A percentile compares a stretch with the other conserved stretches of the same genome.
These are phyloP conservation scores for Colletotrichum paranaense DNA, from an alignment of 2,329 filamentous ascomycete species.

Conservation along the genomic window DNA sequence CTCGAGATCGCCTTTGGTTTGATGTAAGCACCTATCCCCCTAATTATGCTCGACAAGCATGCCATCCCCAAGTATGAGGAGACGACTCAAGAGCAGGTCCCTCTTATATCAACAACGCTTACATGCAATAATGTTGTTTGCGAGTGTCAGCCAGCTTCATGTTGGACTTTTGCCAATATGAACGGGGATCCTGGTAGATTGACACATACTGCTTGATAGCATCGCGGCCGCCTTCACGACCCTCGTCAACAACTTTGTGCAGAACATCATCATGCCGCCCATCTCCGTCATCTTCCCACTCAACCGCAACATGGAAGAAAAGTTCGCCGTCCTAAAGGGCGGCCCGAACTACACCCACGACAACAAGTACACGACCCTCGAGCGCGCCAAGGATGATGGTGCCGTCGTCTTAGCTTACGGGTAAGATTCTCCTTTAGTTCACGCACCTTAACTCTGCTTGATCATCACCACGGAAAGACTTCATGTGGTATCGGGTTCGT, in stretches of 20 bases:
- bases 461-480: too few relatives aligned
- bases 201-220: conserved; percentile 48
- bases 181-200: background rate
- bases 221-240: conserved; percentile 78
- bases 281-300: conserved; percentile 76
- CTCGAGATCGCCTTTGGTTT: conserved; percentile 81
- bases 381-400: conserved; percentile 76
- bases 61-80: background rate
- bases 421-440: conserved; percentile 48
- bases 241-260: conserved; percentile 78
- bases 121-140: background rate
- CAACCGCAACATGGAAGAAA: conserved; percentile 78
- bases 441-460: background rate
- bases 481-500: background rate
- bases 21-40: conserved; percentile 63
- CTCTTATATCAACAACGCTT: background rate
- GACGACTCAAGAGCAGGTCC: background rate
- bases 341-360: conserved; percentile 65
- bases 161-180: background rate
- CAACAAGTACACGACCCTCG: conserved; percentile 75
- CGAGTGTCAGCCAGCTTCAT: background rate
- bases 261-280: conserved; percentile 76
- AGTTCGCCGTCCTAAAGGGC: conserved; percentile 73
- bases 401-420: conserved; percentile 80
- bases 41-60: too few relatives aligned